Percentiles rank a stretch among this genome's conserved stretches.
These are phyloP conservation scores for Fraxinus velutina DNA, from an alignment of 305 asterid genomes.

Conservation along the genomic window DNA sequence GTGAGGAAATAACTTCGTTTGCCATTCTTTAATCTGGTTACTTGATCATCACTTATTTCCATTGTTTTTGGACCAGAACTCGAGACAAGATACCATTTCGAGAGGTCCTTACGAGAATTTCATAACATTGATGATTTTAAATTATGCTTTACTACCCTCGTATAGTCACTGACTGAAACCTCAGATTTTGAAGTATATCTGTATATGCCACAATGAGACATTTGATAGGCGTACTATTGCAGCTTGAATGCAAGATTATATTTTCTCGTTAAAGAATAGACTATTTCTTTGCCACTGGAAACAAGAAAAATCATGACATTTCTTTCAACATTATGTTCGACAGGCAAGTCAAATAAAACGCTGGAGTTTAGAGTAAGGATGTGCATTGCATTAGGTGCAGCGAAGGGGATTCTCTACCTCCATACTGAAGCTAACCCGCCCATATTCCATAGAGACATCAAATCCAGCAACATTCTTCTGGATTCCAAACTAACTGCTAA, in stretches of 20 bases:
- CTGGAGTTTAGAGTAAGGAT: constrained; percentile 43
- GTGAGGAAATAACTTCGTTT: constrained; percentile 22
- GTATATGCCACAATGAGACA: not conserved
- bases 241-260: not conserved
- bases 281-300: not conserved
- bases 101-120: not conserved
- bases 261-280: not conserved
- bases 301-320: not conserved
- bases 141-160: not conserved
- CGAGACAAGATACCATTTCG: not conserved
- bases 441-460: constrained; percentile 49
- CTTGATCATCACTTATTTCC: not conserved
- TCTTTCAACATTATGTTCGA: not conserved
- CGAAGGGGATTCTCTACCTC: constrained; percentile 50
- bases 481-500: constrained; percentile 46
- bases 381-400: constrained; percentile 43
- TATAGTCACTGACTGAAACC: not conserved
- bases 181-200: not conserved
- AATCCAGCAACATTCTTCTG: constrained; percentile 51
- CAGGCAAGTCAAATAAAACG: constrained; percentile 34
- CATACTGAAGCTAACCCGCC: constrained; percentile 58
- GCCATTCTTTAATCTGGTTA: not conserved
- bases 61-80: not conserved
- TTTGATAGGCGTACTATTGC: not conserved
- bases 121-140: not conserved